Base-by-base conservation (phyloP, 441 rosid species). In the Brassica balearica region DNA sequence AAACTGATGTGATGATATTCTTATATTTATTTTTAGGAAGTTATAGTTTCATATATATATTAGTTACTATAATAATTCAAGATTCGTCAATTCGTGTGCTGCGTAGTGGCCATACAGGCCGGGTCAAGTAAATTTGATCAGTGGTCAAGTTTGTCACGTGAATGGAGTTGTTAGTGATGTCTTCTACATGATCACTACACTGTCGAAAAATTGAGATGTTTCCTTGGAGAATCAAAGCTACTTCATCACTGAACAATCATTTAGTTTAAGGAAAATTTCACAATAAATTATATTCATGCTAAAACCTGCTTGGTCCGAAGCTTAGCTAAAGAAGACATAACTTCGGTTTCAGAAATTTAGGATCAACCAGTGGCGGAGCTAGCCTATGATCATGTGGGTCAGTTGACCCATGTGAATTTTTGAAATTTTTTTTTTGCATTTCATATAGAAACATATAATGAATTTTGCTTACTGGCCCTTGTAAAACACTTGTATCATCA, bases 91-190 rank as follows among this genome's bases (percentile, higher is more conserved):
- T 61, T 61, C 23, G n/a, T 23, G 60, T 73, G 70, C 36, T 51
- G 74, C 17, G 3, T 61, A 59, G 60, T 71, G 76, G 66, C 71
- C 76, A 71, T 77, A 77, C 72, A 65, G 17, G 67, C 27, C 17
- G 74, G 70, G 78, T 53, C 78, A 62, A 58, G 73, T 34, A 59
- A 19, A 32, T 77, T 71, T 20, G 29, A 65, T 58, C 29, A 6
- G 51, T 34, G 67, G 68, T 77, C 68, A 65, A 71, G 48, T 64
- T 64, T 65, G 67, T 65, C 76, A 25, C 67, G 76, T 77, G 81
- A 65, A 71, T 65, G 71, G 46, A 53, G 59, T 64, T 64, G 12
- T 71, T 63, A 12, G 12, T 75, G 34, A 68, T 59, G 59, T 58
- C 60, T 38, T 55, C 46, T 65, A 23, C 66, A 56, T 74, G 20